Conservation (phyloP, 441 rosid species). For the Croton laevigatus region DNA sequence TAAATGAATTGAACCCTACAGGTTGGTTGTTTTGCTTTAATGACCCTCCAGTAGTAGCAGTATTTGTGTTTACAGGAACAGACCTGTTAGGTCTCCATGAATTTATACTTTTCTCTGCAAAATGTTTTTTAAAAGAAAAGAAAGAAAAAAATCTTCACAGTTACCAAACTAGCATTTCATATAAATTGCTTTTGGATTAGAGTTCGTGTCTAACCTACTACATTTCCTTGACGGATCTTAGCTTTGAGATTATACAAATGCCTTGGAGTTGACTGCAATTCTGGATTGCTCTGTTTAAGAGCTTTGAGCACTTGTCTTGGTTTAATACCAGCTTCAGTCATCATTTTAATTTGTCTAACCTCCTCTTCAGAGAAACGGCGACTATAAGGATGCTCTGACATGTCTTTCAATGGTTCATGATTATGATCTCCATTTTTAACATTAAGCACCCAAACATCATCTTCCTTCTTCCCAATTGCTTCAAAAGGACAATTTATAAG, state of each 20-base stretch:
- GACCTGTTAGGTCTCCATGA: conserved; percentile 45
- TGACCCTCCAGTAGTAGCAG: conserved; percentile 28
- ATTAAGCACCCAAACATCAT: conserved; percentile 55
- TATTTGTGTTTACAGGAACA: conserved; percentile 26
- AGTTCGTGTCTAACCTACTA: conserved; percentile 32
- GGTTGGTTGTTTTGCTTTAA: conserved; percentile 27
- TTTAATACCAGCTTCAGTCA: conserved; percentile 66
- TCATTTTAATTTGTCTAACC: conserved; percentile 48
- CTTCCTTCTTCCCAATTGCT: conserved; percentile 56
- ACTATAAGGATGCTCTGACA: conserved; percentile 64
- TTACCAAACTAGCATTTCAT: neutral
- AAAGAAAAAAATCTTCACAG: neutral
- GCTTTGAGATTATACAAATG: conserved; percentile 71
- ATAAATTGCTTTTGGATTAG: neutral
- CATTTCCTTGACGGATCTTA: conserved; percentile 58
- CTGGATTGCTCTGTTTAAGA: conserved; percentile 55
- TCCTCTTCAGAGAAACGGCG: conserved; percentile 60
- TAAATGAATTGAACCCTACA: conserved; percentile 33
- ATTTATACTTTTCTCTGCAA: conserved; percentile 46
- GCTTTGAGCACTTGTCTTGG: conserved; percentile 62
- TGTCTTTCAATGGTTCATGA: conserved; percentile 55
- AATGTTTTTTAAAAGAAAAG: neutral
- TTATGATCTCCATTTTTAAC: conserved; percentile 54
- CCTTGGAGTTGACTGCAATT: conserved; percentile 57
- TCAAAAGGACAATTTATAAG: conserved; percentile 70